Base-by-base conservation (phyloP, 306 rosid species). In the Erythrophleum fordii region DNA sequence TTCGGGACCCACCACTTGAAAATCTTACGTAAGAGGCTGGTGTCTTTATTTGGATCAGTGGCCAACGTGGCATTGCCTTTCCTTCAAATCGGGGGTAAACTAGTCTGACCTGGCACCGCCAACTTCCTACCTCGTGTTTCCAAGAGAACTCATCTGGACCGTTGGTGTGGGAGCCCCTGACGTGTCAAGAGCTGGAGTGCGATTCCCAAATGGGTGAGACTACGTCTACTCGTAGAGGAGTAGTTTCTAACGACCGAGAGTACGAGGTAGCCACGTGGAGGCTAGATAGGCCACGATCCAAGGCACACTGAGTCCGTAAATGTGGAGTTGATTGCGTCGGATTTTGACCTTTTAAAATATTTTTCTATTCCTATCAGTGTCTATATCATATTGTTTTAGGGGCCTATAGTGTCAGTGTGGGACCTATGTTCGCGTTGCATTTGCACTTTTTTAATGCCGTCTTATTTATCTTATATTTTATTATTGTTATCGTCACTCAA, bases 41-140 rank as follows among this genome's bases (percentile, higher is more conserved):
- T 16, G 16, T 62, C 25, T 31, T 62, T 62, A 8, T 16, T 17
- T 34, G 13, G 25, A 20, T 7, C 10, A n/a, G 25, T 53, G 65
- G 65, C 35, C 16, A 7, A 58, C 5, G 28, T 25, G 65, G 76
- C 17, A 20, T 55, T 8, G 10, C 4, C 28, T n/a, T 58, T n/a
- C 28, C 11, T 59, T 59, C 3, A 0, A 60, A 60, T 28, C 17
- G 17, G 66, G n/a, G 42, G 22, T 9, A 5, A 5, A 14, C 22
- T 14, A 61, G 22, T 61, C 22, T 14, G 3, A 75, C 44, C 8
- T 60, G 42, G 66, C 73, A 80, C 66, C 13, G 60, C 67, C 76
- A 39, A 13, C 31, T 1, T 45, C 35, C 58, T 10, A 25, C 41
- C 62, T 20, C 14, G 25, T 67, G 14, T 55, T 23, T 66, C 66